Evolutionary conservation across 1,139 yeast genomes (phyloP).

Genomic region (Lodderomyces jiufengensis): DNA sequence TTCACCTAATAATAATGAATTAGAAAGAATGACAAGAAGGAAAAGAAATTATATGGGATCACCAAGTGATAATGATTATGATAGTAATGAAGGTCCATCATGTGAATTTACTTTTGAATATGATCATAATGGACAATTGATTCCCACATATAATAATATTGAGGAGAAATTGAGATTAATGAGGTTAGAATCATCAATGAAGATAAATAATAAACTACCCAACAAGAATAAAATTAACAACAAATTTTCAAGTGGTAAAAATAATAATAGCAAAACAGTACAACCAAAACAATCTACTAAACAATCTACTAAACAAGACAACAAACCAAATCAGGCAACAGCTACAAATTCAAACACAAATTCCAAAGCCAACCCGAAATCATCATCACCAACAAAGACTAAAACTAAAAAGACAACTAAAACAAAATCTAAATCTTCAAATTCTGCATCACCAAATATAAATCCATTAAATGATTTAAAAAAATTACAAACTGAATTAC

Average conservation of each 20-base stretch:
- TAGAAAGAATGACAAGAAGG: too few relatives aligned
- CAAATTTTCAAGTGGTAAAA: too few relatives aligned
- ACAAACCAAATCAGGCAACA: background rate
- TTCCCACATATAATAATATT: slow-evolving; percentile 40
- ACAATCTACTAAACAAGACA: too few relatives aligned
- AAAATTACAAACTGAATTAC: slow-evolving; percentile 2
- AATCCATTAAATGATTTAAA: slow-evolving; percentile 6
- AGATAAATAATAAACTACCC: background rate
- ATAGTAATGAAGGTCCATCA: slow-evolving; percentile 28
- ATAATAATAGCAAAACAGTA: background rate
- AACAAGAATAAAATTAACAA: too few relatives aligned
- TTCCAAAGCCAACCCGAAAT: slow-evolving; percentile 12
- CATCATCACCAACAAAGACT: slow-evolving; percentile 13
- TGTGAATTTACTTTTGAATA: slow-evolving; percentile 46
- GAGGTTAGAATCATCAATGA: slow-evolving; percentile 13
- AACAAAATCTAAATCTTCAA: slow-evolving; percentile 19
- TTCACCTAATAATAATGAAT: too few relatives aligned
- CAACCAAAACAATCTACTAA: background rate
- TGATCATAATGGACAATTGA: slow-evolving; percentile 40
- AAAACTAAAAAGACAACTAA: slow-evolving; percentile 20
- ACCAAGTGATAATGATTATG: slow-evolving; percentile 8
- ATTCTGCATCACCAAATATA: background rate
- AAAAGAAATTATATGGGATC: too few relatives aligned
- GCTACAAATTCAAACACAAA: slow-evolving; percentile 2
- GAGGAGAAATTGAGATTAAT: slow-evolving; percentile 5